Evolutionary conservation across 1,284 basidiomycete genomes (phyloP).

Genomic region (Leccinum pachyderme): DNA sequence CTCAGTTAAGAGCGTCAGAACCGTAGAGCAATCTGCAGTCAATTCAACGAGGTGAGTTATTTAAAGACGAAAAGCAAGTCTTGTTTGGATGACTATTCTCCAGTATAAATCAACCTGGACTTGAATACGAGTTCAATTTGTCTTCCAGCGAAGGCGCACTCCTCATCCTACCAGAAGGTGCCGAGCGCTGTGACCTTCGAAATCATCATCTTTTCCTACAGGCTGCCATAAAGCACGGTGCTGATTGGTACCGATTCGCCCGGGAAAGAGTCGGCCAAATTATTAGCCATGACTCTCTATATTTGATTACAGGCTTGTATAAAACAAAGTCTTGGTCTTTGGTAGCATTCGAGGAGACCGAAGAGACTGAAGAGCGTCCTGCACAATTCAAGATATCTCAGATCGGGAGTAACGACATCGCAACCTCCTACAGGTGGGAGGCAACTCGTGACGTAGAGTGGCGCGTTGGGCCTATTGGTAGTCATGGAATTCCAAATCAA

Average conservation of each 20-base stretch:
- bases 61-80: neutral
- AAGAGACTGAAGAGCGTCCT: neutral
- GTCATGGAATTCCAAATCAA: neutral
- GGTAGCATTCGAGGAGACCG: conserved; percentile 5
- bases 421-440: conserved; percentile 5
- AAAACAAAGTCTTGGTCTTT: conserved; percentile 18
- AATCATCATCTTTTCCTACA: conserved; percentile 1
- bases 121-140: conserved; percentile 9
- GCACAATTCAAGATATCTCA: conserved; percentile 8
- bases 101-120: neutral
- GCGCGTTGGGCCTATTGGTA: conserved; percentile 4
- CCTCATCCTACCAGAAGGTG: conserved; percentile 17
- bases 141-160: conserved; percentile 18
- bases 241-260: conserved; percentile 13
- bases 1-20: conserved; percentile 1
- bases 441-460: conserved; percentile 6
- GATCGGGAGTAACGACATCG: neutral
- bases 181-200: conserved; percentile 5
- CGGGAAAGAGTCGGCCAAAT: conserved; percentile 9
- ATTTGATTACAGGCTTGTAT: conserved; percentile 15
- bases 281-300: conserved; percentile 15
- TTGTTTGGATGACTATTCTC: neutral
- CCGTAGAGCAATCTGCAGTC: neutral
- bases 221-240: neutral
- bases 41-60: neutral